Evolutionary conservation across 2,329 filamentous ascomycete genomes (phyloP).

Genomic region (Sporothrix pallida): DNA sequence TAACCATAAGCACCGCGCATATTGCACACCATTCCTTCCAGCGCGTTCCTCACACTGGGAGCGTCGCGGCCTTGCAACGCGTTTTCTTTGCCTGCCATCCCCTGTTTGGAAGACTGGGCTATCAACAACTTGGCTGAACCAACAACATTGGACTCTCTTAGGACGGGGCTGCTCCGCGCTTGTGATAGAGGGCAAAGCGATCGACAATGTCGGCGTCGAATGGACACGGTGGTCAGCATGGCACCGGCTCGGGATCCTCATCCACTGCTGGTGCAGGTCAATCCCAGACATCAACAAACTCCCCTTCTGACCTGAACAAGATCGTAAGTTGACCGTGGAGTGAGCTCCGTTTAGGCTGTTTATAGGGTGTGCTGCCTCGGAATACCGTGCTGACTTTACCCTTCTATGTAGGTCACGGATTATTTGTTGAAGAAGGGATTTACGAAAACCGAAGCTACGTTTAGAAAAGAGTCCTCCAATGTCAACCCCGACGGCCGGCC

Average conservation of each 20-base stretch:
- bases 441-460: conserved; percentile 86
- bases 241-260: conserved; percentile 36
- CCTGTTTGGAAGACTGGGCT: too few species aligned
- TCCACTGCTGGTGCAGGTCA: conserved; percentile 35
- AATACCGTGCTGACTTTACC: conserved; percentile 8
- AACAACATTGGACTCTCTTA: too few species aligned
- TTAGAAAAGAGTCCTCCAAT: conserved; percentile 86
- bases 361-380: background rate
- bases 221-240: conserved; percentile 36
- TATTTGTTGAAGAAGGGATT: conserved; percentile 97
- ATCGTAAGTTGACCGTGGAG: conserved; percentile 71
- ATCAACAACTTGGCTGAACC: too few species aligned
- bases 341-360: background rate
- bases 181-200: background rate
- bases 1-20: too few species aligned
- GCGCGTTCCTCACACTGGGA: too few species aligned
- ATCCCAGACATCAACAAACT: conserved; percentile 44
- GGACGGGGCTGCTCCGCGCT: background rate
- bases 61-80: too few species aligned
- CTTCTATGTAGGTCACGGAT: conserved; percentile 72
- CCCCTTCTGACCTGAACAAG: conserved; percentile 85
- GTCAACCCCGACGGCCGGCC: conserved; percentile 82
- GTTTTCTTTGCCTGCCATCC: too few species aligned
- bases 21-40: too few species aligned
- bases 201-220: conserved; percentile 36